phyloP scores from a whole-genome alignment of 495 filamentous ascomycete species.

The Barbatosphaeria neglecta region DNA sequence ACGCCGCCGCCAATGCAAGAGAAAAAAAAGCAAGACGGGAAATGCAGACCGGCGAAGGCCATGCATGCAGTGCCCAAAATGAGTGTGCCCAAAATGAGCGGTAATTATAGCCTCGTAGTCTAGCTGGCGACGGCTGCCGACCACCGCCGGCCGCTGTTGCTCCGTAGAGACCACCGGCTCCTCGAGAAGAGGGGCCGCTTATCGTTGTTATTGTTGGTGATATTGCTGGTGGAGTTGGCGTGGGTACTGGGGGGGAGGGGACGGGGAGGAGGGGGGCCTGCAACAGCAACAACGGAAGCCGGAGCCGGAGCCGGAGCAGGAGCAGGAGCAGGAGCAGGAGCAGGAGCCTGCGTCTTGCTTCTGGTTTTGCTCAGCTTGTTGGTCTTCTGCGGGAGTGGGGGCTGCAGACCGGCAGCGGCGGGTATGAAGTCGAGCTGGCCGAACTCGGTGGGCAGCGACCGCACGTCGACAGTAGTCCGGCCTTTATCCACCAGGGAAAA shows the following conservation, averaged over 20 bases:
- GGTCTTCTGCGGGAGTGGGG: slow-evolving; percentile 5
- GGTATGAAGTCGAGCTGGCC: slow-evolving; percentile 4
- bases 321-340: too few relatives aligned
- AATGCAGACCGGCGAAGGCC: neutral
- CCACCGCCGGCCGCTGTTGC: too few relatives aligned
- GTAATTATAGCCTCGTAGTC: neutral
- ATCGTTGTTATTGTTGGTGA: too few relatives aligned
- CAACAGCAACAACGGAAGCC: too few relatives aligned
- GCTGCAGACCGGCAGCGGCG: slow-evolving; percentile 3
- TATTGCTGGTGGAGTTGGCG: too few relatives aligned
- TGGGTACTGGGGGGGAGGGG: too few relatives aligned
- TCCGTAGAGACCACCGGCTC: slow-evolving; percentile 14
- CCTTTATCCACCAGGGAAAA: neutral
- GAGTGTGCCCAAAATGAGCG: neutral
- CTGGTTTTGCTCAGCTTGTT: slow-evolving; percentile 19
- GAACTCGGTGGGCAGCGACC: neutral
- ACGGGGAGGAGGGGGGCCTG: too few relatives aligned
- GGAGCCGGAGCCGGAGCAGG: too few relatives aligned
- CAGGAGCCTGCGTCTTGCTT: too few relatives aligned
- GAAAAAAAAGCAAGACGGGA: neutral
- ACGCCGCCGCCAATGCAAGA: neutral
- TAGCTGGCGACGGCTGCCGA: slow-evolving; percentile 11
- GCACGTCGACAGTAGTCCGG: neutral
- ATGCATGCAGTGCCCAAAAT: neutral
- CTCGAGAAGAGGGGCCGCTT: slow-evolving; percentile 1